These are phyloP conservation scores for Syzygium grande DNA, from an alignment of 345 rosid genomes.

Conservation along the genomic window DNA sequence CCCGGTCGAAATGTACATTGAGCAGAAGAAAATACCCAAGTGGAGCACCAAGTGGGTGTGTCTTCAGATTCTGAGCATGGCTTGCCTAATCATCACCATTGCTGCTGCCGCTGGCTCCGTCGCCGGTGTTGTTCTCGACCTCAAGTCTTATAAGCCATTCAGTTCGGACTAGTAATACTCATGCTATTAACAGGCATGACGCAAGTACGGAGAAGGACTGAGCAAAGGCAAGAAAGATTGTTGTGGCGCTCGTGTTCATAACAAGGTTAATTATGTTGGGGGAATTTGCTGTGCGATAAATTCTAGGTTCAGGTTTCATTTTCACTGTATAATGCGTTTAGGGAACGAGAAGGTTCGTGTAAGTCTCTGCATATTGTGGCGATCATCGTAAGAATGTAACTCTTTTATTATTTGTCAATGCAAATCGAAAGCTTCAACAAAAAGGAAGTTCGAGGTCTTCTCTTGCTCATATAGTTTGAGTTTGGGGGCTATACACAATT, in stretches of 20 bases:
- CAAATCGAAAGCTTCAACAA: background rate
- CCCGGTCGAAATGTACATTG: constrained; percentile 75
- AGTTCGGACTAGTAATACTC: background rate
- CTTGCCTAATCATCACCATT: constrained; percentile 50
- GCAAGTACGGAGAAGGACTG: background rate
- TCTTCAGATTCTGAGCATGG: constrained; percentile 39
- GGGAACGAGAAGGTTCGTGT: background rate
- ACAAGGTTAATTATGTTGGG: background rate
- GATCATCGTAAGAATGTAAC: background rate
- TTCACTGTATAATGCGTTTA: background rate
- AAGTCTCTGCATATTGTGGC: background rate
- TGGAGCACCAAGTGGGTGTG: constrained; percentile 64
- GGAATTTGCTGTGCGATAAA: background rate
- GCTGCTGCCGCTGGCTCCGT: constrained; percentile 60
- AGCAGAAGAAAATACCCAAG: constrained; percentile 43
- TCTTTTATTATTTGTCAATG: background rate
- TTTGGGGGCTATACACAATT: background rate
- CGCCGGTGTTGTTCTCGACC: constrained; percentile 40
- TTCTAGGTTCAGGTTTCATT: background rate
- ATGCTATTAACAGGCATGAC: background rate
- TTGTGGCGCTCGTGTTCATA: background rate
- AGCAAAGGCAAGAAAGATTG: background rate
- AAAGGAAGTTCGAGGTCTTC: background rate
- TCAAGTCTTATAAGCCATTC: constrained; percentile 22
- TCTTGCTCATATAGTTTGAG: background rate